Evolutionary conservation across 139 green algal species (phyloP).

Genomic region (Closterium sp.): DNA sequence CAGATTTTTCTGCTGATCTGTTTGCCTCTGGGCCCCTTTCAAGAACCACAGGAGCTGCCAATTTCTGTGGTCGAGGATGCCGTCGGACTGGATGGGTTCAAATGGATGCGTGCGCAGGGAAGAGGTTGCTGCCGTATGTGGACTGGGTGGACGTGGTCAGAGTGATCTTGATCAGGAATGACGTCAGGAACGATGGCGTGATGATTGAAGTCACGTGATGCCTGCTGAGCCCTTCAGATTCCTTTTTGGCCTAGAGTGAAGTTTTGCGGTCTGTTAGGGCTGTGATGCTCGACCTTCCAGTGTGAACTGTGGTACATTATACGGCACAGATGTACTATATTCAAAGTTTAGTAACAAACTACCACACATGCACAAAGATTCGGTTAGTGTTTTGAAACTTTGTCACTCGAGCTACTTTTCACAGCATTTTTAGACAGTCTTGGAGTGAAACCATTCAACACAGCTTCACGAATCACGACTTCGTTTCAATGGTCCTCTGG

Average conservation of each 20-base stretch:
- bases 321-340: no score
- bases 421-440: no score
- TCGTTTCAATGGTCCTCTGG: no score
- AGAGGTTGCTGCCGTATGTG: not conserved
- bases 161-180: not conserved
- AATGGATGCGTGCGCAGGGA: not conserved
- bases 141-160: not conserved
- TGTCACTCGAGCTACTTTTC: no score
- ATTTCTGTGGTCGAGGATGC: not conserved
- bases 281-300: no score
- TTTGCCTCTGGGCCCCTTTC: not conserved
- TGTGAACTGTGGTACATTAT: no score
- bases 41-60: not conserved
- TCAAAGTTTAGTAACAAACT: not conserved
- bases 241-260: not conserved
- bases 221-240: not conserved
- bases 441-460: no score
- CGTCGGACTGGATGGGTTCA: not conserved
- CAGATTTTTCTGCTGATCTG: not conserved
- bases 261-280: no score
- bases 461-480: no score
- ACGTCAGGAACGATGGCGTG: not conserved
- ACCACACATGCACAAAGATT: no score
- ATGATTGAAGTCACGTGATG: not conserved
- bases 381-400: no score